Evolutionary conservation across 2,329 filamentous ascomycete genomes (phyloP), one percentile per base, ranked within the genome.

Genomic region (Colletotrichum sublineola): DNA sequence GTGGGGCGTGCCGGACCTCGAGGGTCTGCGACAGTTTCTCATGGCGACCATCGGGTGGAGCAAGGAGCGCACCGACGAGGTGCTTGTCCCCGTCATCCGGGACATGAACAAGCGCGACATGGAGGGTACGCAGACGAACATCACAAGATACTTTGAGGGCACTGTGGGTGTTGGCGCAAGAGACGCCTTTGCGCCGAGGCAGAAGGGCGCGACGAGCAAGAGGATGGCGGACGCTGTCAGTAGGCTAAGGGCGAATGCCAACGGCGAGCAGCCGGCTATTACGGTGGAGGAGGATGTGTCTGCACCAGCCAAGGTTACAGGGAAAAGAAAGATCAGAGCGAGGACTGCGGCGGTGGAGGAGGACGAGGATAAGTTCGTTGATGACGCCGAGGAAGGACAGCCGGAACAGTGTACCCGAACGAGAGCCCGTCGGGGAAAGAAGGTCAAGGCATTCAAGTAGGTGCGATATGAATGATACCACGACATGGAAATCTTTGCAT

Each of bases 71-170:
- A 98, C 96, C 0, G 96, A 99, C 78, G 96, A 99, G 81, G 93
- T 99, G 2, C 88, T 99, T 1, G 94, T 99, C 1, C 96, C 96
- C 0, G 97, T 99, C 1, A 96, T 99, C 74, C 89, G 92, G 68
- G 96, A 99, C 78, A 97, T 99, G 93, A 98, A 98, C 80, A 89
- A 90, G 5, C 88, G 96, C 50, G 93, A 94, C 75, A 87, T 90
- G 38, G 96, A 98, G 83, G 96, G 96, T 8, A 98, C 96, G 24
- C 96, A 99, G 85, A 92, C 91, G 71, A 99, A 99, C 77, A 97
- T 99, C 75, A 99, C 96, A n/a, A 87, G 91, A 33, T 99, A 92
- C 81, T 98, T 98, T 80, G 89, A 90, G 15, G 96, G 96, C 0
- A 83, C 85, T 5, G 91, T 94, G 0, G 93, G 93, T 0, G 87